Evolutionary conservation across 495 filamentous ascomycete species (phyloP).

Genomic region (Beverwykella pulmonaria): DNA sequence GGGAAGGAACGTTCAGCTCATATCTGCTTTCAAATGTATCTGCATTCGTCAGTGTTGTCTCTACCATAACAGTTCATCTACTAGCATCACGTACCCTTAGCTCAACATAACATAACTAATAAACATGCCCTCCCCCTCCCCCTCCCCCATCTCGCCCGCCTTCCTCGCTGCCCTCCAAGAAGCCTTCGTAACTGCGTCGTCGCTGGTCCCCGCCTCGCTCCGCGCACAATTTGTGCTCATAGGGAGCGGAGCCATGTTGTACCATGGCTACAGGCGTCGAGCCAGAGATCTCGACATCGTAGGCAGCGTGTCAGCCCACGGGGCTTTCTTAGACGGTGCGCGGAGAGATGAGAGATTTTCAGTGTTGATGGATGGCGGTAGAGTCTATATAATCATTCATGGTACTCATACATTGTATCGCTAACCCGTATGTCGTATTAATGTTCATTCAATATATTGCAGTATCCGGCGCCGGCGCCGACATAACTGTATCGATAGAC

Average conservation of each 20-base stretch:
- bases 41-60: no score
- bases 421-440: neutral
- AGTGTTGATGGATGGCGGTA: neutral
- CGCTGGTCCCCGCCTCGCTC: neutral
- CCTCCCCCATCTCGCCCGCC: neutral
- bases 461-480: neutral
- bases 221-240: constrained; percentile 5
- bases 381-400: neutral
- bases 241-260: neutral
- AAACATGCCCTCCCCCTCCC: neutral
- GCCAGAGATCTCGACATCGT: neutral
- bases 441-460: neutral
- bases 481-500: neutral
- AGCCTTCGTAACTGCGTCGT: neutral
- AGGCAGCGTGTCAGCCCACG: neutral
- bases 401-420: neutral
- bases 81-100: no score
- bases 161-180: neutral
- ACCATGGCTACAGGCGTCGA: neutral
- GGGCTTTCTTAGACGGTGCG: neutral
- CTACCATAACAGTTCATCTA: no score
- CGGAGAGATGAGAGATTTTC: neutral
- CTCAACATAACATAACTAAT: neutral
- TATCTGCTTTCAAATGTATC: no score
- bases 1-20: no score